Base-by-base conservation (phyloP, 1,284 basidiomycete species). In the Crepidotus sp. region DNA sequence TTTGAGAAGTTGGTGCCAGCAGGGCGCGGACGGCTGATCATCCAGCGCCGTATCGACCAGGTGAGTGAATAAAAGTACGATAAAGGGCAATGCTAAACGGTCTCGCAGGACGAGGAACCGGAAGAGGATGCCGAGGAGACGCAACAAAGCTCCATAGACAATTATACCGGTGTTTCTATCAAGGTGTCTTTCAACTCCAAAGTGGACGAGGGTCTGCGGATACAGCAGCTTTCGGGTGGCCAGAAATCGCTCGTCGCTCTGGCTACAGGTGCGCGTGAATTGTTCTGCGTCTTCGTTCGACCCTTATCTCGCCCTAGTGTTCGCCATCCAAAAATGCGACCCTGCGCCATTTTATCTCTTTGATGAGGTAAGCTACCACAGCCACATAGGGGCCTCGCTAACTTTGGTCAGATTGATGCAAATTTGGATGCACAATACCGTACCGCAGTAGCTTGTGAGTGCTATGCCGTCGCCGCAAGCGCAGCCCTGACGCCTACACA, bases 311-410 rank as follows among this genome's bases (percentile, higher is more conserved):
- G 9, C 21, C 1, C 1, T 55, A 85, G 94, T 99, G 14, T 98
- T 98, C 59, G 93, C 95, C 6, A 98, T 98, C 56, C 96, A 99
- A 63, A 97, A 96, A 65, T 98, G 94, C 62, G 96, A 99, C 59
- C 96, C 96, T 1, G 96, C 96, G 0, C 96, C 96, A 0, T 99
- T 99, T 70, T 98, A 98, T 65, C 74, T 99, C n/a, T 98, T 98
- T 60, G 96, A 99, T 61, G 96, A 99, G 73, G 83, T 83, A 54
- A 27, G 62, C 33, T 15, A 6, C 6, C 14, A 7, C 33, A 18
- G 6, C 6, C 14, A 7, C 41, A 29, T 29, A 31, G 27, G 22
- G 26, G 34, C 6, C 9, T 35, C 29, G 19, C 40, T 33, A 36
- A 45, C 19, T 30, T 43, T 37, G 1, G 27, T 6, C 43, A 85